Percentiles rank a stretch among this genome's conserved stretches.
phyloP scores from a whole-genome alignment of 2,329 filamentous ascomycete species.

The Emericellopsis atlantica region DNA sequence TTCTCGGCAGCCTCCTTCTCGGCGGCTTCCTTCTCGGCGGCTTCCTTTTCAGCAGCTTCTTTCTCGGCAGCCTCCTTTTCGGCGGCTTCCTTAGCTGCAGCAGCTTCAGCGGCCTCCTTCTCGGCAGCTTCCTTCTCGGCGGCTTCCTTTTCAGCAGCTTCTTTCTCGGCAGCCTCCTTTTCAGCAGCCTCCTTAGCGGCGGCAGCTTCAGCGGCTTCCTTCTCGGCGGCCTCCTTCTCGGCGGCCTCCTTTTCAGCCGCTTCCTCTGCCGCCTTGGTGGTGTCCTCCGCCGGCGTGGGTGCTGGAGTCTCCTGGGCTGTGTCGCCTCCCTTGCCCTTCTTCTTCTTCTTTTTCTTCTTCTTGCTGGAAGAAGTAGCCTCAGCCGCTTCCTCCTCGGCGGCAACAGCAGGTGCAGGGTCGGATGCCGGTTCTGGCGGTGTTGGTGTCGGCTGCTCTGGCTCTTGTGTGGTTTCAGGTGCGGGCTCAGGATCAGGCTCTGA shows the following conservation, averaged over 20 bases:
- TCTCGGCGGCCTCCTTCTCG: neutral
- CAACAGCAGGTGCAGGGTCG: neutral
- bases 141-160: neutral
- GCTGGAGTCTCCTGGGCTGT: neutral
- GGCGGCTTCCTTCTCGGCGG: neutral
- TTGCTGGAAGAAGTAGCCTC: neutral
- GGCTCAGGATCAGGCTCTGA: neutral
- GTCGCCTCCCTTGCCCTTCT: neutral
- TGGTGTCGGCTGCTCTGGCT: neutral
- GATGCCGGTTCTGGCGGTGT: neutral
- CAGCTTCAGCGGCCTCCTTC: neutral
- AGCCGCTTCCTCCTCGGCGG: neutral
- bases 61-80: too few species aligned
- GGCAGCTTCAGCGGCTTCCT: neutral
- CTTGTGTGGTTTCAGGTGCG: neutral
- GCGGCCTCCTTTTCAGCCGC: neutral
- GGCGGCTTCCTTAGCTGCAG: neutral
- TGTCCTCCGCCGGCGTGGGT: neutral
- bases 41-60: too few species aligned
- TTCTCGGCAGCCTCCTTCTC: neutral
- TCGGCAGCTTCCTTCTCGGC: neutral
- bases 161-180: too few species aligned
- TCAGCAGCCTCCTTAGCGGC: neutral
- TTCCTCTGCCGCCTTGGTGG: neutral
- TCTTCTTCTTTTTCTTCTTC: conserved; percentile 1